Percentiles rank a stretch among this genome's conserved stretches.
Conservation (phyloP, 495 filamentous ascomycete species). For the Terfezia boudieri region DNA sequence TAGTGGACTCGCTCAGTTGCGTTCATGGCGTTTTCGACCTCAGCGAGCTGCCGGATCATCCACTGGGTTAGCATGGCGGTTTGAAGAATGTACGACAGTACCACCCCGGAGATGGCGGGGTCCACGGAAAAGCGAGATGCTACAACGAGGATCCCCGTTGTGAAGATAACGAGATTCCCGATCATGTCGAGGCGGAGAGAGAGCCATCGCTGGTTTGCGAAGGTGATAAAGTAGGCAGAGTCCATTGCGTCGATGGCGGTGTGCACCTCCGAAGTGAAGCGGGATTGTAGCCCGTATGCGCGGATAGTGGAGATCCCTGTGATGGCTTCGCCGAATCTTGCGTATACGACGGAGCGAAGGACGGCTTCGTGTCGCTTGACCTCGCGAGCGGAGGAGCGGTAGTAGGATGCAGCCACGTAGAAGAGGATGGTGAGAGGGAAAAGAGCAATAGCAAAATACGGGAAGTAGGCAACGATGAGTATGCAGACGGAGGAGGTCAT, state of each 20-base stretch:
- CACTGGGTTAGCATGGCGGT: constrained; percentile 97
- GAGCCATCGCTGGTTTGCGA: constrained; percentile 84
- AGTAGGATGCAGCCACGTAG: constrained; percentile 66
- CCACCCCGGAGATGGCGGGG: constrained; percentile 66
- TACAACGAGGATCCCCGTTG: constrained; percentile 72
- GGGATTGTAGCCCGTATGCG: constrained; percentile 58
- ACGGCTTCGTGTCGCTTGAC: constrained; percentile 86
- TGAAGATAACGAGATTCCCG: constrained; percentile 53
- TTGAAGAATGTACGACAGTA: constrained; percentile 74
- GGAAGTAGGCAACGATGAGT: constrained; percentile 78
- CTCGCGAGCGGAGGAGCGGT: constrained; percentile 73
- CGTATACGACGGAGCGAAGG: constrained; percentile 65
- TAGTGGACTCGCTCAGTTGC: constrained; percentile 82
- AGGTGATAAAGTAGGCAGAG: constrained; percentile 80
- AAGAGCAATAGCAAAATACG: constrained; percentile 80
- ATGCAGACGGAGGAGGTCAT: constrained; percentile 59
- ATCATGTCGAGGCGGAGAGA: constrained; percentile 65
- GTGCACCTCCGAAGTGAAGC: constrained; percentile 46
- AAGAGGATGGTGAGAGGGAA: constrained; percentile 62
- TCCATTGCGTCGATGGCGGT: constrained; percentile 73
- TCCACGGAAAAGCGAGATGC: constrained; percentile 75
- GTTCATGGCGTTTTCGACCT: constrained; percentile 96
- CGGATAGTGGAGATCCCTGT: constrained; percentile 65
- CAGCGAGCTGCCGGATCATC: constrained; percentile 78
- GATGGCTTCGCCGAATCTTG: constrained; percentile 77